A percentile compares a stretch with the other conserved stretches of the same genome.
Evolutionary conservation across 495 filamentous ascomycete genomes (phyloP).

Genomic region (Penicillium egyptiacum): DNA sequence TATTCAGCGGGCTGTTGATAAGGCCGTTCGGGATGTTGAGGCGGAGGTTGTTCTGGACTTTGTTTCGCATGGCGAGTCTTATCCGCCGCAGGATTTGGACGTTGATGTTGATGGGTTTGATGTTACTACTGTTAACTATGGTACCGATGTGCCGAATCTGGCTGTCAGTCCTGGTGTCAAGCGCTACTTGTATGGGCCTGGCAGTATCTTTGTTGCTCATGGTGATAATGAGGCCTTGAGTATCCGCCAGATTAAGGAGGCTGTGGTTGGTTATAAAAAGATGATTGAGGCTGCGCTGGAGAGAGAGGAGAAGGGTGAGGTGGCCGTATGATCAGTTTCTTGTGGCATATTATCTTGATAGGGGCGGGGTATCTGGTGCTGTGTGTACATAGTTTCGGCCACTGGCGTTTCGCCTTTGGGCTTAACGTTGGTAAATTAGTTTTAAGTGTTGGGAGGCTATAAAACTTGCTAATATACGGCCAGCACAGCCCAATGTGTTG

Average conservation of each 20-base stretch:
- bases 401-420: neutral
- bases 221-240: constrained; percentile 78
- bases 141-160: constrained; percentile 85
- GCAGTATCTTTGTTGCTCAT: constrained; percentile 86
- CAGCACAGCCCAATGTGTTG: too few relatives aligned
- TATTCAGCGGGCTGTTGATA: constrained; percentile 54
- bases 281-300: constrained; percentile 63
- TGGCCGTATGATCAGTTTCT: neutral
- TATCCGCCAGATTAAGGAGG: constrained; percentile 63
- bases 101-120: constrained; percentile 83
- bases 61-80: constrained; percentile 46
- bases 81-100: constrained; percentile 74
- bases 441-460: too few relatives aligned
- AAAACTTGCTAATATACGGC: too few relatives aligned
- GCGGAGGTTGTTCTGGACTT: constrained; percentile 63
- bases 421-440: too few relatives aligned
- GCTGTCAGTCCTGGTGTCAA: constrained; percentile 55
- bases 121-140: constrained; percentile 80
- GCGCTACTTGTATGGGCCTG: constrained; percentile 86
- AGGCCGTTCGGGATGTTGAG: constrained; percentile 57
- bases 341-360: neutral
- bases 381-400: neutral
- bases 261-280: constrained; percentile 70
- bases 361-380: neutral
- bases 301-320: constrained; percentile 19